Percentiles rank a stretch among this genome's conserved stretches.
Conservation (phyloP, 2,329 filamentous ascomycete species). For the Emmonsiellopsis sp. region DNA sequence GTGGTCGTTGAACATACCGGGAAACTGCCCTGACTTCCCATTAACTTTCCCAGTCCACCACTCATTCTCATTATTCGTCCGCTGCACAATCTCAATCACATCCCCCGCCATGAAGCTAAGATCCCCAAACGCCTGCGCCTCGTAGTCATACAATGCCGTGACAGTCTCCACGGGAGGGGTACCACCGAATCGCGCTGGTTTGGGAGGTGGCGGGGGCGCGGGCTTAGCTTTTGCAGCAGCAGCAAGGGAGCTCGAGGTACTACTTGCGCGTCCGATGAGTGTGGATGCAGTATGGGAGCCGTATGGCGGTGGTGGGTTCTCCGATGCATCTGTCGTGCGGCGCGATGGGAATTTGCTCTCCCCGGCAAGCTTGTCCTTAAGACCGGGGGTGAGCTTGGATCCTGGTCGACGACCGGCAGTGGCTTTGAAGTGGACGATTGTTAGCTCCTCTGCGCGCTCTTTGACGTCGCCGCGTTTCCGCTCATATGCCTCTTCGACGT, state of each 20-base stretch:
- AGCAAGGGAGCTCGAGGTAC: constrained; percentile 36
- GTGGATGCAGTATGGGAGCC: constrained; percentile 37
- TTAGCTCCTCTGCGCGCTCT: constrained; percentile 74
- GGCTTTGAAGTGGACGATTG: constrained; percentile 86
- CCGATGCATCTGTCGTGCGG: constrained; percentile 35
- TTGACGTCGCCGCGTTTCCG: constrained; percentile 83
- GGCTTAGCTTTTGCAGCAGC: constrained; percentile 59
- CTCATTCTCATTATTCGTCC: constrained; percentile 87
- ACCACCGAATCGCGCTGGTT: constrained; percentile 61
- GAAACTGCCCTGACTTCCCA: constrained; percentile 82
- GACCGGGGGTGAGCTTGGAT: constrained; percentile 21
- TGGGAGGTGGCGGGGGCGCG: constrained; percentile 63
- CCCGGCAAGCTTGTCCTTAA: constrained; percentile 27
- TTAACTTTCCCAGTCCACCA: constrained; percentile 87
- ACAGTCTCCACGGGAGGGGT: constrained; percentile 61
- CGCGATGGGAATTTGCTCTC: constrained; percentile 25
- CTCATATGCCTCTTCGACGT: constrained; percentile 85
- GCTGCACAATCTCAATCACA: constrained; percentile 73
- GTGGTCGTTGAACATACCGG: constrained; percentile 54
- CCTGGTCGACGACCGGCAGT: constrained; percentile 51
- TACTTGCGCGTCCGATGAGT: constrained; percentile 30
- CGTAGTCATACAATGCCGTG: constrained; percentile 91
- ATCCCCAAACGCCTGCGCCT: constrained; percentile 89
- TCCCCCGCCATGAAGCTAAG: constrained; percentile 85
- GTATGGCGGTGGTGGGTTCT: constrained; percentile 64